Conservation (phyloP, 768 basidiomycete genomes). For the Lactarius akahatsu region DNA sequence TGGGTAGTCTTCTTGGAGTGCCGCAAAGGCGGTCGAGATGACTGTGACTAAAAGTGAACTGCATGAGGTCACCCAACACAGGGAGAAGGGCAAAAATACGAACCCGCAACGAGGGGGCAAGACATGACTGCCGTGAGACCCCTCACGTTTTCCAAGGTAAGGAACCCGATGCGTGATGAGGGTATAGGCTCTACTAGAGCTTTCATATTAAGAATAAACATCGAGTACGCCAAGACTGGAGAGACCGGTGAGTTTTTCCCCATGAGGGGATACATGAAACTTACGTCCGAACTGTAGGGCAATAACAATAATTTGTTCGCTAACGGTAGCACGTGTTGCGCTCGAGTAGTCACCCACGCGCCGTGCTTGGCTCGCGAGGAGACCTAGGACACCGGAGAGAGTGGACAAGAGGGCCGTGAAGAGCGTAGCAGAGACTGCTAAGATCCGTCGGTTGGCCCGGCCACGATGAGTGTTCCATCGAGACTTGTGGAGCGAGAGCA, state of each 20-base stretch:
- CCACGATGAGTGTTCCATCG: conserved; percentile 15
- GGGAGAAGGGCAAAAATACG: neutral
- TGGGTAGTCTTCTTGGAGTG: conserved; percentile 24
- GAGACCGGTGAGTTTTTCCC: conserved; percentile 2
- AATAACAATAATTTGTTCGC: conserved; percentile 14
- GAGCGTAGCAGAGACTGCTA: conserved; percentile 9
- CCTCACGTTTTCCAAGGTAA: conserved; percentile 12
- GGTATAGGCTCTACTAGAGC: conserved; percentile 25
- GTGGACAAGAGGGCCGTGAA: conserved; percentile 16
- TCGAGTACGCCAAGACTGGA: conserved; percentile 19
- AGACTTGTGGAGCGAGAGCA: conserved; percentile 15
- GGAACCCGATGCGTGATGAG: neutral
- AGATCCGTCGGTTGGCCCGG: conserved; percentile 19
- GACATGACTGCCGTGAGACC: conserved; percentile 20
- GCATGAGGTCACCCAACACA: neutral
- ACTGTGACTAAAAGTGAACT: conserved; percentile 12
- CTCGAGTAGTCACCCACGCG: conserved; percentile 9
- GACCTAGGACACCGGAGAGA: conserved; percentile 15
- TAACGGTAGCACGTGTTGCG: conserved; percentile 4
- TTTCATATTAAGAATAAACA: conserved; percentile 23
- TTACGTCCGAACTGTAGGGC: conserved; percentile 24
- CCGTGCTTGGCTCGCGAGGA: conserved; percentile 12
- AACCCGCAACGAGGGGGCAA: conserved; percentile 17
- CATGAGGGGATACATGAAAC: neutral
- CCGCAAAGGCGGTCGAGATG: conserved; percentile 20